Evolutionary conservation across 495 filamentous ascomycete species (phyloP).

Genomic region (Penicillium turbatum): DNA sequence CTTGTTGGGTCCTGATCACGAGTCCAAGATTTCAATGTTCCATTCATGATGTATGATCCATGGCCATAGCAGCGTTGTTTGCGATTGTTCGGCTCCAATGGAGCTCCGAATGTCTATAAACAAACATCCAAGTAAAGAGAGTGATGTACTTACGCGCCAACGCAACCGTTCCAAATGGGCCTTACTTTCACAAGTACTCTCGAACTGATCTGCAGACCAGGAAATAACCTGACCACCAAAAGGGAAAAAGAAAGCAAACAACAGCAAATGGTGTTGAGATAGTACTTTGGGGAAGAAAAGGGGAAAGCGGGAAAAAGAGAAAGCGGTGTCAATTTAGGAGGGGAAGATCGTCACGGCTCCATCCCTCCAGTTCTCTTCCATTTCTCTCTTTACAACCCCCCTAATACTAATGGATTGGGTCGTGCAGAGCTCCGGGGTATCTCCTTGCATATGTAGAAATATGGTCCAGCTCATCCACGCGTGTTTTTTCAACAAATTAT

Average conservation of each 20-base stretch:
- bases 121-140: constrained; percentile 7
- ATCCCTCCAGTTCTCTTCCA: background rate
- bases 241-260: constrained; percentile 11
- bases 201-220: background rate
- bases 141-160: constrained; percentile 21
- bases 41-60: background rate
- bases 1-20: background rate
- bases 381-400: background rate
- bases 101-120: constrained; percentile 10
- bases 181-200: background rate
- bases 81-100: background rate
- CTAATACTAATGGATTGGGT: background rate
- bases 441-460: background rate
- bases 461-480: no score
- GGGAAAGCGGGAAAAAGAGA: constrained; percentile 28
- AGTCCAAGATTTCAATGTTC: background rate
- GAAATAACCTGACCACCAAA: constrained; percentile 4
- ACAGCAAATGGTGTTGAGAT: constrained; percentile 3
- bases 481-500: background rate
- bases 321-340: constrained; percentile 23
- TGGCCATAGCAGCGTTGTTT: background rate
- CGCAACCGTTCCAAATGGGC: constrained; percentile 2
- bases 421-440: background rate
- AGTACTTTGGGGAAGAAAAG: constrained; percentile 15
- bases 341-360: constrained; percentile 23